Evolutionary conservation across 805 yeast species (phyloP), one percentile per base, ranked within the genome.

Genomic region (Cyberlindnera maritima): DNA sequence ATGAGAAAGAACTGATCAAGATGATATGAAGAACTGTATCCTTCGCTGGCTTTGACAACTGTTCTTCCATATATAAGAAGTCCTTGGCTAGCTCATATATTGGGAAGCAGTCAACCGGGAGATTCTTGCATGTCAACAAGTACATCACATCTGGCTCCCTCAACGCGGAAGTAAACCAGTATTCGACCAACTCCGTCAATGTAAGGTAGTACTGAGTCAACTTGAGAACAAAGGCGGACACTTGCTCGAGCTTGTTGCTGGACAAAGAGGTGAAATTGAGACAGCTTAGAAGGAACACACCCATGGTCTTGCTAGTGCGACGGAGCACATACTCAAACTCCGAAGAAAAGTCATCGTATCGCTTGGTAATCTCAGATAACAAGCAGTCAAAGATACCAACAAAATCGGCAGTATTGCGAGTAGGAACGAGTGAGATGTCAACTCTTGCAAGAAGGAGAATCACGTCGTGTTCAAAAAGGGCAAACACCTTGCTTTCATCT

Each of bases 81-180:
- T 52, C 56, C 35, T 48, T 53, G 0, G 58, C 31, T 14, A 63
- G 34, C 18, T 62, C 65, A 46, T 46, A 63, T 0, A 60, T 42
- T 1, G 66, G 66, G 28, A 61, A 59, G 7, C 52, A 46, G 17
- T 23, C 32, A 1, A 21, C 14, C 6, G 29, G 19, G 4, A 54
- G 44, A 3, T 32, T 36, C 17, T 41, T 54, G 18, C 32, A 23
- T 12, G 42, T 13, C 1, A 60, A 18, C 29, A 47, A 17, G 4
- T 21, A 48, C 40, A 41, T 29, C 6, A 48, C 39, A 21, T 58
- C 62, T 9, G 61, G 56, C 2, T 55, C 56, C 8, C 23, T 36
- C 11, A 43, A 18, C 3, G 45, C 38, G 2, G 10, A 12, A 3
- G 41, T 36, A 41, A 57, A 54, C 61, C 61, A 57, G 21, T 39